Evolutionary conservation across 345 rosid genomes (phyloP).

Genomic region (Durio zibethinus): DNA sequence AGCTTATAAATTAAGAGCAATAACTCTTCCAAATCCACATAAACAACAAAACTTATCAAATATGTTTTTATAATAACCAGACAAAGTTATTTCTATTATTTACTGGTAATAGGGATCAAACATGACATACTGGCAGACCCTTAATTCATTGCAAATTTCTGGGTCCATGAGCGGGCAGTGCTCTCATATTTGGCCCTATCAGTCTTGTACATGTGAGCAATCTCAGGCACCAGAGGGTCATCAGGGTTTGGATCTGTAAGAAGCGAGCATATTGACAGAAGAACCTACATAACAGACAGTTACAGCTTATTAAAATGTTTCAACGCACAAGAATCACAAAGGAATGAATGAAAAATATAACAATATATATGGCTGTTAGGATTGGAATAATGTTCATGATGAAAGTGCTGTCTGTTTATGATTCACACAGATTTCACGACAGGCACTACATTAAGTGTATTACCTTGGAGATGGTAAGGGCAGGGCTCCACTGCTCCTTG

Average conservation of each 20-base stretch:
- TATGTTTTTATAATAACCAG: constrained; percentile 11
- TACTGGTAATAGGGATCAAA: constrained; percentile 16
- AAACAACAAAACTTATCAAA: neutral
- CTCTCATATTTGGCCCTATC: constrained; percentile 64
- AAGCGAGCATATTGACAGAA: constrained; percentile 66
- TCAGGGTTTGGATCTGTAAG: constrained; percentile 73
- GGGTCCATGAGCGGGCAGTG: constrained; percentile 68
- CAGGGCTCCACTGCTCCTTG: constrained; percentile 78
- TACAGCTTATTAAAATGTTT: neutral
- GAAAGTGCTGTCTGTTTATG: neutral
- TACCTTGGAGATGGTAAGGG: constrained; percentile 69
- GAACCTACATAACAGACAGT: constrained; percentile 38
- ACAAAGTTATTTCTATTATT: constrained; percentile 31
- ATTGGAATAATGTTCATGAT: neutral
- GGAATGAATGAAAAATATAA: neutral
- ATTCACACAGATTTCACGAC: neutral
- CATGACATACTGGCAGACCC: neutral
- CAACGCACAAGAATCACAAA: neutral
- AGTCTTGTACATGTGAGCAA: constrained; percentile 64
- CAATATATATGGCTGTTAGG: neutral
- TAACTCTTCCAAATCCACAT: neutral
- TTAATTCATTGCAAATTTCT: constrained; percentile 66
- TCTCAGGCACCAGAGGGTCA: constrained; percentile 70
- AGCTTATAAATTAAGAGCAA: neutral
- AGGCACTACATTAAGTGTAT: neutral